Percentiles rank a stretch among this genome's conserved stretches.
These are phyloP conservation scores for Starmerella vaccinii DNA, from an alignment of 805 yeast genomes.

Conservation along the genomic window DNA sequence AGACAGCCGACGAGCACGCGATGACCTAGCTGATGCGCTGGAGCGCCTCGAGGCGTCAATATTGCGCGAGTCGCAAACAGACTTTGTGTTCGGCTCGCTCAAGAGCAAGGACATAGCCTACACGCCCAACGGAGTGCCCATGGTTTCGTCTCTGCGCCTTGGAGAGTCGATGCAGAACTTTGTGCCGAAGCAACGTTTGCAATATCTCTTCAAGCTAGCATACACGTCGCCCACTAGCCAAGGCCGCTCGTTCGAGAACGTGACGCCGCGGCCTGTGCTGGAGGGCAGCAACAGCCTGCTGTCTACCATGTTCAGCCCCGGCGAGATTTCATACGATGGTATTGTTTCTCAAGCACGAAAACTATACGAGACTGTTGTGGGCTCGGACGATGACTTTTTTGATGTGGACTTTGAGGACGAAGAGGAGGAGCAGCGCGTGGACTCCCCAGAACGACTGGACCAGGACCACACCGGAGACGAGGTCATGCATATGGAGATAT, in stretches of 20 bases:
- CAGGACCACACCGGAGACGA: constrained; percentile 31
- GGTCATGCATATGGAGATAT: constrained; percentile 28
- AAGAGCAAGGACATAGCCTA: constrained; percentile 46
- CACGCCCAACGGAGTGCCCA: constrained; percentile 52
- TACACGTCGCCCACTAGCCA: constrained; percentile 42
- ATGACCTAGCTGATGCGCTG: constrained; percentile 71
- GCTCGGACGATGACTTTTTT: constrained; percentile 90
- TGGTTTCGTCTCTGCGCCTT: constrained; percentile 68
- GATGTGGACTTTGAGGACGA: constrained; percentile 96
- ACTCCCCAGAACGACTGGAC: constrained; percentile 27
- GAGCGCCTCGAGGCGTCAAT: constrained; percentile 69
- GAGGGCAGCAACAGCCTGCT: constrained; percentile 29
- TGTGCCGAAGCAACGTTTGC: constrained; percentile 65
- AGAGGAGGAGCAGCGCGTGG: constrained; percentile 45
- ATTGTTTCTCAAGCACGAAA: constrained; percentile 69
- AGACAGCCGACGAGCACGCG: constrained; percentile 49
- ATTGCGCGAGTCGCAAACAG: constrained; percentile 63
- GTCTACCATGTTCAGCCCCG: constrained; percentile 55
- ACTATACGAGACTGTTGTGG: constrained; percentile 69
- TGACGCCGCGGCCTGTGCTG: constrained; percentile 17
- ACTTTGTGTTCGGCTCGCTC: constrained; percentile 45
- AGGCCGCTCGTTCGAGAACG: constrained; percentile 15
- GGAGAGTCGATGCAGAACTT: constrained; percentile 80
- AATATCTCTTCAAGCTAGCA: constrained; percentile 49
- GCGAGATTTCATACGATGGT: constrained; percentile 88